Percentiles rank a stretch among this genome's conserved stretches.
Conservation (phyloP, 2,329 filamentous ascomycete species). For the Drechslerella dactyloides region DNA sequence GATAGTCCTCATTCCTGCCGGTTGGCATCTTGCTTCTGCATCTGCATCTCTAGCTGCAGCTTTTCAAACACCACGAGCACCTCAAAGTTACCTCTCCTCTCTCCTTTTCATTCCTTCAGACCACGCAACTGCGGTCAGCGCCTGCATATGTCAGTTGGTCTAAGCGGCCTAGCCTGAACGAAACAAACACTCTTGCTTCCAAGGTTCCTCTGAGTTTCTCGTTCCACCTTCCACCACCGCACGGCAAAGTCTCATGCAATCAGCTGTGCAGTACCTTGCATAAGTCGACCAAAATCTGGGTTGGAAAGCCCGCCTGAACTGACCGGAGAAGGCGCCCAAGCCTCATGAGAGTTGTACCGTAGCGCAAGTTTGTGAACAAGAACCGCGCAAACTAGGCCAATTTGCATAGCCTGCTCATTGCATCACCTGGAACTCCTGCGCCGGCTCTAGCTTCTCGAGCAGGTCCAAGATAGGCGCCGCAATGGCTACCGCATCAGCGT, state of each 20-base stretch:
- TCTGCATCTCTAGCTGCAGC: conserved; percentile 34
- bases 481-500: conserved; percentile 47
- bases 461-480: conserved; percentile 39
- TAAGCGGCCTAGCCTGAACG: conserved; percentile 24
- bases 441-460: conserved; percentile 29
- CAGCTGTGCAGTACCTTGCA: conserved; percentile 47
- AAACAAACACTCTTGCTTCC: conserved; percentile 31
- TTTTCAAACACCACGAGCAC: conserved; percentile 45
- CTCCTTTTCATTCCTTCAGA: conserved; percentile 26
- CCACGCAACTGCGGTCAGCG: conserved; percentile 29
- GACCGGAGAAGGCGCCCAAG: conserved; percentile 20
- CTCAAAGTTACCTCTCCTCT: conserved; percentile 22
- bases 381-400: conserved; percentile 46
- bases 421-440: conserved; percentile 43
- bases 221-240: conserved; percentile 42
- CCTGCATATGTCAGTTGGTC: conserved; percentile 45
- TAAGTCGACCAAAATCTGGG: conserved; percentile 33
- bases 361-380: conserved; percentile 40
- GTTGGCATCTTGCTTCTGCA: conserved; percentile 40
- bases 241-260: conserved; percentile 47
- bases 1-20: conserved; percentile 23
- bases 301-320: conserved; percentile 20
- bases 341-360: conserved; percentile 36
- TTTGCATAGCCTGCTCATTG: conserved; percentile 45
- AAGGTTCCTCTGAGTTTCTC: conserved; percentile 40